Percentiles rank a stretch among this genome's conserved stretches.
These are phyloP conservation scores for Sporothrix inflata DNA, from an alignment of 2,329 filamentous ascomycete species.

Conservation along the genomic window DNA sequence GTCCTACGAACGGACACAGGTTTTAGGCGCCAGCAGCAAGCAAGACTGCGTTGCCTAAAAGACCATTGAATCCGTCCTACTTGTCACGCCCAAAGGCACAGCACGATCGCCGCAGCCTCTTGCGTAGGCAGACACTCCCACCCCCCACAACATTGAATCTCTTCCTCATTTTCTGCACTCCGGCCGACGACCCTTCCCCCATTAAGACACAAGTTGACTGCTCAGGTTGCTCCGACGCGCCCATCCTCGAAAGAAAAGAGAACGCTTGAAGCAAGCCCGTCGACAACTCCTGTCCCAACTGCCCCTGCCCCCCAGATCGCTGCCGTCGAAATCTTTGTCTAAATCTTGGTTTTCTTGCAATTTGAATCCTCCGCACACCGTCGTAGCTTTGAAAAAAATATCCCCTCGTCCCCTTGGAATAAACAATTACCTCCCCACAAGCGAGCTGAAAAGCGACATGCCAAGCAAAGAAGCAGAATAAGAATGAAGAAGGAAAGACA, in stretches of 20 bases:
- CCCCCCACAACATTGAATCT: not conserved
- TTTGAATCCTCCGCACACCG: conserved; percentile 32
- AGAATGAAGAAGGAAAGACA: conserved; percentile 9
- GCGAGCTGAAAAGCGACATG: conserved; percentile 40
- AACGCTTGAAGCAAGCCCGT: not conserved
- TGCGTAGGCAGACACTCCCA: not conserved
- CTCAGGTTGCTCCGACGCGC: not conserved
- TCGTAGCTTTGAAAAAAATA: conserved; percentile 11
- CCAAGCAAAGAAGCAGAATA: conserved; percentile 37
- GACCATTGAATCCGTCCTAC: not conserved
- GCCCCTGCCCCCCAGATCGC: not conserved
- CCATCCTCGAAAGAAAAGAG: not conserved
- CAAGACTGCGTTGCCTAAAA: not conserved
- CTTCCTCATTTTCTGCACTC: not conserved
- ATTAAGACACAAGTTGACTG: not conserved
- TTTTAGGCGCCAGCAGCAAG: not conserved
- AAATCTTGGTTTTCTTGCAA: conserved; percentile 28
- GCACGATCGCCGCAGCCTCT: not conserved
- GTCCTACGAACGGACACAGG: not conserved
- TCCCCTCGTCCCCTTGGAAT: conserved; percentile 41
- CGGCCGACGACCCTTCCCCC: not conserved
- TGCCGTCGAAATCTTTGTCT: not conserved
- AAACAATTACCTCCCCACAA: conserved; percentile 44
- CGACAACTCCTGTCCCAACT: not conserved
- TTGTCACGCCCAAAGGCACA: not conserved